Percentiles rank a stretch among this genome's conserved stretches.
Conservation (phyloP, 176 grass and related monocot genomes). For the Microstegium vimineum region DNA sequence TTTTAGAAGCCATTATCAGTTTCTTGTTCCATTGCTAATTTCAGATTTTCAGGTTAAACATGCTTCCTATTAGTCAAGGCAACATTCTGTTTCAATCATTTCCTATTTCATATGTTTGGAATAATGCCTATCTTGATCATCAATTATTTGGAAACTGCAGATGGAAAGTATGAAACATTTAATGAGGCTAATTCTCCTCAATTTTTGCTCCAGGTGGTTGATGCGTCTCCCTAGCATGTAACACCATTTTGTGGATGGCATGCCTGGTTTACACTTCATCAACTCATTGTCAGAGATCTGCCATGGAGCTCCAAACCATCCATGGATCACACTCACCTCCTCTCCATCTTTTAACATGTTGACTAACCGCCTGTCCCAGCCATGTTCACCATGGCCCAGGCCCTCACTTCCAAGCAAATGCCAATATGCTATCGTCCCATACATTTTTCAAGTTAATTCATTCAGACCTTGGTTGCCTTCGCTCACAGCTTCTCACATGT, state of each 20-base stretch:
- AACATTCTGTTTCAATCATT: neutral
- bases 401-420: slow-evolving; percentile 1
- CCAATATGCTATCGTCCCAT: slow-evolving; percentile 35
- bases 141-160: neutral
- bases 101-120: neutral
- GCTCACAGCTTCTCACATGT: slow-evolving; percentile 20
- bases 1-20: neutral
- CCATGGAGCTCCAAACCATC: slow-evolving; percentile 44
- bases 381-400: slow-evolving; percentile 21
- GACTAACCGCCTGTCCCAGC: slow-evolving; percentile 65
- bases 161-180: neutral
- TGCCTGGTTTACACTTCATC: slow-evolving; percentile 76
- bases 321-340: slow-evolving; percentile 58
- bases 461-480: slow-evolving; percentile 37
- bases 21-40: neutral
- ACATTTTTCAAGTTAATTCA: slow-evolving; percentile 63
- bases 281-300: slow-evolving; percentile 84
- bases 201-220: slow-evolving; percentile 49
- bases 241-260: slow-evolving; percentile 69
- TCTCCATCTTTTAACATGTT: slow-evolving; percentile 54
- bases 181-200: neutral
- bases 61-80: neutral
- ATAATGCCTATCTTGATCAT: neutral
- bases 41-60: neutral
- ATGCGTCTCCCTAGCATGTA: slow-evolving; percentile 67